Evolutionary conservation across 208 protist species (phyloP).

Genomic region (Leptomonas pyrrhocoris): DNA sequence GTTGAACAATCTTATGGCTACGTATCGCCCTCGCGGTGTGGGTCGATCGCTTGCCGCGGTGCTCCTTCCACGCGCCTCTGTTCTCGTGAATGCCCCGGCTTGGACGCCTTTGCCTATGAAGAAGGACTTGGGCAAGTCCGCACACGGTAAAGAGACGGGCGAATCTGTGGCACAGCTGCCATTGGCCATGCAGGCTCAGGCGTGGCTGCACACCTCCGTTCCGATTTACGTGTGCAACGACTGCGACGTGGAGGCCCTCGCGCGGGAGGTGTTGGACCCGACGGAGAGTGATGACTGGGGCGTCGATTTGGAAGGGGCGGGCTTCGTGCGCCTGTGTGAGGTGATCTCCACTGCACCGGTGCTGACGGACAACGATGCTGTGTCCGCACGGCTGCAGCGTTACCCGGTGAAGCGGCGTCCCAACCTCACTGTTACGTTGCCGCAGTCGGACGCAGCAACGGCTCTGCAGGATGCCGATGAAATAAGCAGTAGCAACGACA

Average conservation of each 20-base stretch:
- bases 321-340: constrained; percentile 42
- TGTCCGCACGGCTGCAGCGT: neutral
- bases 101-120: neutral
- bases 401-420: neutral
- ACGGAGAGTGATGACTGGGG: constrained; percentile 38
- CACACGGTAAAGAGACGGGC: neutral
- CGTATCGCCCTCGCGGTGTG: constrained; percentile 35
- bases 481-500: neutral
- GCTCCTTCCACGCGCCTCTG: constrained; percentile 31
- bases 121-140: neutral
- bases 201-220: constrained; percentile 31
- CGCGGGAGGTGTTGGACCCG: constrained; percentile 27
- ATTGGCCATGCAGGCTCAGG: constrained; percentile 15
- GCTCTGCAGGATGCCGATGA: neutral
- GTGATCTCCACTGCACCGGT: constrained; percentile 23
- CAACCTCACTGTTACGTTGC: constrained; percentile 13
- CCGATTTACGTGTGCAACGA: constrained; percentile 45
- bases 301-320: constrained; percentile 35
- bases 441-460: constrained; percentile 9
- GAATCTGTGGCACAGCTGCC: neutral
- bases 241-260: constrained; percentile 41
- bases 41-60: constrained; percentile 29
- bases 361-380: neutral
- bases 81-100: constrained; percentile 15
- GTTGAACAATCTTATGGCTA: constrained; percentile 34